phyloP scores from a whole-genome alignment of 768 basidiomycete species.

The Tephrocybe sp. region DNA sequence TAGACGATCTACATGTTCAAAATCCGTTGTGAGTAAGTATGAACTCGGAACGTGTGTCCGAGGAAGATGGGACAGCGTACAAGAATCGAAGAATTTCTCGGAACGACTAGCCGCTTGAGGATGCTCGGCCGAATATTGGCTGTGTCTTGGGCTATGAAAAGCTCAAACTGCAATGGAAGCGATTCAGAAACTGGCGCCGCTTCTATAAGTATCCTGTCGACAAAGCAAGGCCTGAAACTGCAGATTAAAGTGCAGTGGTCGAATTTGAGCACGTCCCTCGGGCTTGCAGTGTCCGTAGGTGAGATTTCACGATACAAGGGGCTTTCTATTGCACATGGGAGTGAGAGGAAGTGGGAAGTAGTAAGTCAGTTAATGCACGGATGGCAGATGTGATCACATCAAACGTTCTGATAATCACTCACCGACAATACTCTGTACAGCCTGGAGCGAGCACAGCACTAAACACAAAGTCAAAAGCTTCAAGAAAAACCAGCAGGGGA shows the following conservation, averaged over 20 bases:
- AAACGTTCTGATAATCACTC: conserved; percentile 5
- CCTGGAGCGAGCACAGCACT: not conserved
- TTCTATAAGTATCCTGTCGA: not conserved
- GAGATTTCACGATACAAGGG: too few relatives aligned
- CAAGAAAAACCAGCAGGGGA: not conserved
- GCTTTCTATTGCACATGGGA: not conserved
- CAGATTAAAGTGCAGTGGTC: not conserved
- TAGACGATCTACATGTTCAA: too few relatives aligned
- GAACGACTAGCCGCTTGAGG: not conserved
- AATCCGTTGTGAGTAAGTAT: not conserved
- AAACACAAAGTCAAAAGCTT: not conserved
- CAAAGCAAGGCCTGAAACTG: not conserved
- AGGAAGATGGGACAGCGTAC: not conserved
- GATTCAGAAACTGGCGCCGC: too few relatives aligned
- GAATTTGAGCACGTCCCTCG: too few relatives aligned
- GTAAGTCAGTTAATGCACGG: not conserved
- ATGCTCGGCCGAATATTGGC: not conserved
- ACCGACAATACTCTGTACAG: not conserved
- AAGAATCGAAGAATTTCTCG: not conserved
- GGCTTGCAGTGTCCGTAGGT: not conserved
- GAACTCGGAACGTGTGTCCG: not conserved
- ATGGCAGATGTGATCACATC: conserved; percentile 10
- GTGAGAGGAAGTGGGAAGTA: not conserved
- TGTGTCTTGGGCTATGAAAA: not conserved
- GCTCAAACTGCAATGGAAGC: not conserved